These are phyloP conservation scores for Aspergillus brunneoviolaceus DNA, from an alignment of 2,329 filamentous ascomycete species.

Conservation along the genomic window DNA sequence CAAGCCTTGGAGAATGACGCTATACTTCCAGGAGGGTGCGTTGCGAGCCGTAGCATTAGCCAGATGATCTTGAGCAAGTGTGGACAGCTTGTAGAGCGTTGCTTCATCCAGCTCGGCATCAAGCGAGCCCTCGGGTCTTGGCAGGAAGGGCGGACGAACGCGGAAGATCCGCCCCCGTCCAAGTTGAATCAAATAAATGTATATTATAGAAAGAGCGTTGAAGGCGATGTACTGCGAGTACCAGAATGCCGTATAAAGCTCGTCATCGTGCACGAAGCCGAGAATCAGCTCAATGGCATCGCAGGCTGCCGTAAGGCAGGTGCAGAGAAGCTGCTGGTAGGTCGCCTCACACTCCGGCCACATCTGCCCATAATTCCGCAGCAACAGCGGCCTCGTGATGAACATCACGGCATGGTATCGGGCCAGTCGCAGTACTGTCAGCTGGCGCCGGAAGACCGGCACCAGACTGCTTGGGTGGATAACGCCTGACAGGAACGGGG, in stretches of 20 bases:
- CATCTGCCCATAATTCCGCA: slow-evolving; percentile 21
- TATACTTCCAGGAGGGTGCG: slow-evolving; percentile 23
- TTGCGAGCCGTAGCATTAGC: slow-evolving; percentile 21
- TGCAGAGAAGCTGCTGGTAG: slow-evolving; percentile 13
- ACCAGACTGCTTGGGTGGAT: slow-evolving; percentile 23
- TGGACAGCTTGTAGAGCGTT: slow-evolving; percentile 17
- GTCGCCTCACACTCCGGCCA: slow-evolving; percentile 19
- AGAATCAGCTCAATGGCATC: slow-evolving; percentile 22
- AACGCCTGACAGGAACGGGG: slow-evolving; percentile 18
- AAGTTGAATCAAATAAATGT: slow-evolving; percentile 21
- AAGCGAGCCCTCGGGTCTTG: not conserved
- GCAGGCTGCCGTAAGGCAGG: slow-evolving; percentile 18
- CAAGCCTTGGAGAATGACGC: slow-evolving; percentile 19
- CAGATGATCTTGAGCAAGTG: slow-evolving; percentile 18
- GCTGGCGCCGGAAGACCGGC: slow-evolving; percentile 21
- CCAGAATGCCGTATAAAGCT: slow-evolving; percentile 26
- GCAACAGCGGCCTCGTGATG: slow-evolving; percentile 20
- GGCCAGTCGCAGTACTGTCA: slow-evolving; percentile 23
- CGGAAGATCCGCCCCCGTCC: slow-evolving; percentile 14
- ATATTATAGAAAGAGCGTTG: slow-evolving; percentile 25
- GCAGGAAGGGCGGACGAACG: not conserved
- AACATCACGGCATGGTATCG: slow-evolving; percentile 24
- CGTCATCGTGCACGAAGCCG: slow-evolving; percentile 21
- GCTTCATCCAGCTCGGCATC: slow-evolving; percentile 11
- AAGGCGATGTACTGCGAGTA: slow-evolving; percentile 28